Conservation (phyloP, 768 basidiomycete genomes). For the Tylopilus intermedius region DNA sequence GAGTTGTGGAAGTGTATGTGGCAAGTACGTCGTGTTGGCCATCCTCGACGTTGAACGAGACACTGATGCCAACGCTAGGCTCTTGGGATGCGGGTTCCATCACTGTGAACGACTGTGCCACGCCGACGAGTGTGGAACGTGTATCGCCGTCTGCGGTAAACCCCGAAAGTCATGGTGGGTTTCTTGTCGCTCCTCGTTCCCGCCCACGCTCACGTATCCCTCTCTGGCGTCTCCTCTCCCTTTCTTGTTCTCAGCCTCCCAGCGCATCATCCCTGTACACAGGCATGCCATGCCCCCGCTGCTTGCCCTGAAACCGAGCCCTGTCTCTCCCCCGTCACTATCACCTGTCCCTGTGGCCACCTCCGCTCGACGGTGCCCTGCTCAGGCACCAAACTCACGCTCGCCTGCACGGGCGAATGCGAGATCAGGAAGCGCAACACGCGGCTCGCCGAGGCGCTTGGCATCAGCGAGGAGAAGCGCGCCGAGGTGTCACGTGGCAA, state of each 20-base stretch:
- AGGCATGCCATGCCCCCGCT: slow-evolving; percentile 84
- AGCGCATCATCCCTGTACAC: slow-evolving; percentile 67
- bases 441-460: slow-evolving; percentile 83
- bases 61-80: slow-evolving; percentile 29
- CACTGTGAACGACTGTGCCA: slow-evolving; percentile 83
- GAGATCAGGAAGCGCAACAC: slow-evolving; percentile 82
- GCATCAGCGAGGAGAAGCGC: slow-evolving; percentile 59
- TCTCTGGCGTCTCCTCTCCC: background rate
- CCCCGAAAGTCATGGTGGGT: slow-evolving; percentile 76
- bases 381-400: slow-evolving; percentile 40
- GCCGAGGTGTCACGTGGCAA: slow-evolving; percentile 14
- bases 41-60: background rate
- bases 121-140: slow-evolving; percentile 71
- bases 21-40: slow-evolving; percentile 46
- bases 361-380: slow-evolving; percentile 71
- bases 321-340: slow-evolving; percentile 60
- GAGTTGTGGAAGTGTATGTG: slow-evolving; percentile 79
- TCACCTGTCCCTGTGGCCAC: slow-evolving; percentile 81
- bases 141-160: slow-evolving; percentile 79
- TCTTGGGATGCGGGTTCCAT: slow-evolving; percentile 85
- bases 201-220: background rate
- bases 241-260: slow-evolving; percentile 45
- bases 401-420: slow-evolving; percentile 84
- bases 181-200: background rate
- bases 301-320: slow-evolving; percentile 76